Conservation (phyloP, 139 green algal species). For the Haematococcus sp. region DNA sequence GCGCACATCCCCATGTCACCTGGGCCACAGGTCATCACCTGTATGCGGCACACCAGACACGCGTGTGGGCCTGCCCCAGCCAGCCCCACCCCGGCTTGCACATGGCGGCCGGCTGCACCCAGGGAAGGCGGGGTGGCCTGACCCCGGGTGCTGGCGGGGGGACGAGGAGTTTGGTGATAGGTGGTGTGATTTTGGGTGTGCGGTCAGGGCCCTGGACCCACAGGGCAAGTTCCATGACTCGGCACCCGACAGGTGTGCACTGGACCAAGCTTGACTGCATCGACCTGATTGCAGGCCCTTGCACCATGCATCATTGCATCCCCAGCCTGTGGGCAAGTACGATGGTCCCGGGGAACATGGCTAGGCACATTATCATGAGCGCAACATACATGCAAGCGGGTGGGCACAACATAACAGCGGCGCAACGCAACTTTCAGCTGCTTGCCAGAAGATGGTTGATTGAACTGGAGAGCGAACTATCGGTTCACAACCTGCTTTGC, state of each 20-base stretch:
- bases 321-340: no score
- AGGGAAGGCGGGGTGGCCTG: constrained; percentile 68
- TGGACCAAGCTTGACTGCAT: no score
- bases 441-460: no score
- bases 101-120: constrained; percentile 68
- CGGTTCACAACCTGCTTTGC: no score
- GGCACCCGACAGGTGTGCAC: constrained; percentile 20
- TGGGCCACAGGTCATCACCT: constrained; percentile 3
- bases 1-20: background rate
- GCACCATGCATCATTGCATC: no score
- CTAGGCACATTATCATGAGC: no score
- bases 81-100: no score
- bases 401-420: background rate
- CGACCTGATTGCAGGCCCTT: no score
- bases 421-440: background rate
- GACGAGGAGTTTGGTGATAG: constrained; percentile 41
- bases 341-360: no score
- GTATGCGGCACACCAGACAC: constrained; percentile 13
- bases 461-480: no score
- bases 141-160: constrained; percentile 52
- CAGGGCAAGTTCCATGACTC: constrained; percentile 41
- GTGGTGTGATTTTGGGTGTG: constrained; percentile 50
- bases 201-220: constrained; percentile 49
- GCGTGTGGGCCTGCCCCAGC: background rate
- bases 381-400: background rate